These are phyloP conservation scores for Termitomyces sp. DNA, from an alignment of 768 basidiomycete genomes.

Conservation along the genomic window DNA sequence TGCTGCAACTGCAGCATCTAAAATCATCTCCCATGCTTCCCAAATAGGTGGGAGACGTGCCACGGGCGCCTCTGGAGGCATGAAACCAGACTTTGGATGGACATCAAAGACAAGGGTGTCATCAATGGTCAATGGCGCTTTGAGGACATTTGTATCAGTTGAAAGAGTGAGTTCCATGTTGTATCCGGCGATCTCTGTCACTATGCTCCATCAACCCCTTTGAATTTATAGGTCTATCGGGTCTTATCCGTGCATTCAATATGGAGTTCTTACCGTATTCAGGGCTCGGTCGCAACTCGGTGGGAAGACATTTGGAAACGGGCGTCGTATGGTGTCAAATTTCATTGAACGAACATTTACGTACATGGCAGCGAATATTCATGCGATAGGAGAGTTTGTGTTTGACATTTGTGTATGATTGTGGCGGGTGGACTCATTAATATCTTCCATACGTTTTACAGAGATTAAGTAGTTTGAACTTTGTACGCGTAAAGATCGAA, in stretches of 20 bases:
- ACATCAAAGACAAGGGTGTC: conserved; percentile 13
- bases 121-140: background rate
- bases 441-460: too few relatives aligned
- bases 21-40: conserved; percentile 16
- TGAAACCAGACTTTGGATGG: conserved; percentile 15
- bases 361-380: too few relatives aligned
- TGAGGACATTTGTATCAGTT: background rate
- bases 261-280: background rate
- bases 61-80: conserved; percentile 13
- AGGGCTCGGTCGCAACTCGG: background rate
- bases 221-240: background rate
- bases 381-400: too few relatives aligned
- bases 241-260: background rate
- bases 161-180: background rate
- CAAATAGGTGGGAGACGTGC: conserved; percentile 13
- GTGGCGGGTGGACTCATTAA: too few relatives aligned
- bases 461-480: too few relatives aligned
- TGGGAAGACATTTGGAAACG: too few relatives aligned
- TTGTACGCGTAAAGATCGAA: too few relatives aligned
- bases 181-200: background rate
- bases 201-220: background rate
- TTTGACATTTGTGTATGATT: too few relatives aligned
- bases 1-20: conserved; percentile 13
- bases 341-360: too few relatives aligned
- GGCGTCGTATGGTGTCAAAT: too few relatives aligned